Base-by-base conservation (phyloP, 2,329 filamentous ascomycete species). In the Cladophialophora yegresii region DNA sequence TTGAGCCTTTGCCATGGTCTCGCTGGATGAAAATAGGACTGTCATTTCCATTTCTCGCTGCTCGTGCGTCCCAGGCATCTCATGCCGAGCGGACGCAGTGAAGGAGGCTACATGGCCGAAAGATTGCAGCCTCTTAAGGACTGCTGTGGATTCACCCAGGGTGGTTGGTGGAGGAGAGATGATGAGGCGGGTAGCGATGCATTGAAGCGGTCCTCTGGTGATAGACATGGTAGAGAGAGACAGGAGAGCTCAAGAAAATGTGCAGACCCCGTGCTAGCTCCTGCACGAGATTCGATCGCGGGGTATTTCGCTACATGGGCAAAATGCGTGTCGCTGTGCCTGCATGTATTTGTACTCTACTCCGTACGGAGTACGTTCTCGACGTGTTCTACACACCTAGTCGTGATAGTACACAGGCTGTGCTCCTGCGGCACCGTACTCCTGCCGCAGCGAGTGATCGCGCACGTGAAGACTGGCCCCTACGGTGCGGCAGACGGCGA, bases 101-200 rank as follows among this genome's bases (percentile, higher is more conserved):
- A 68, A 68, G 16, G 63, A 66, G 33, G 53, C 45, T 3, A 66
- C 61, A 32, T 58, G 63, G 51, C 68, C 68, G 30, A 66, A 66
- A 6, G 63, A 62, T 58, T 70, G 67, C n/a, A 71, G 64, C 32
- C 59, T 55, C 32, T 63, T 63, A 5, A 70, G 49, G 23, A 71
- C 59, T 13, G 68, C 68, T 20, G 67, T 67, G 9, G 69, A 69
- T 56, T 71, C 64, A 40, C 56, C 43, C 23, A 68, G 36, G 10
- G 68, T 65, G 28, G 50, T 30, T 1, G 68, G 63, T 4, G 68
- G 61, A n/a, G 68, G 69, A 16, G 64, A 65, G 30, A 71, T 61
- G 32, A 62, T 45, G 16, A 71, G 54, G 30, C 59, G 54, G 10
- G 67, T 57, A 13, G 58, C 58, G 36, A 67, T 62, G 33, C 54